A percentile compares a stretch with the other conserved stretches of the same genome.
Conservation (phyloP, 2,329 filamentous ascomycete species). For the Epichloe gansuensis region DNA sequence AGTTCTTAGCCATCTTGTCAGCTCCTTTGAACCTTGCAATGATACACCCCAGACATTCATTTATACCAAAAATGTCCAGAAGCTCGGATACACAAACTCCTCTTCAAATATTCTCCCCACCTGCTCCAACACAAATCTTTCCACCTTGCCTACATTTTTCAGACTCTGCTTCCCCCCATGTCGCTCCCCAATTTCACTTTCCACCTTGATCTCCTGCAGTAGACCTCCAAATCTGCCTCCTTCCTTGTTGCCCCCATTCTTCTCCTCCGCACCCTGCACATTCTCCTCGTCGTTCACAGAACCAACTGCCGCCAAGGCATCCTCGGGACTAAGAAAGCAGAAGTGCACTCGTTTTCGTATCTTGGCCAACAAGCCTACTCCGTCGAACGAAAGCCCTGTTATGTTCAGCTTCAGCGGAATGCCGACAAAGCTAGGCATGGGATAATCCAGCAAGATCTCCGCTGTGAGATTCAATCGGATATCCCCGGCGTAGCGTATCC, state of each 20-base stretch:
- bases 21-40: too few relatives aligned
- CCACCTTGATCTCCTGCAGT: conserved; percentile 84
- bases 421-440: conserved; percentile 95
- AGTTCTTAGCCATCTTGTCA: not conserved
- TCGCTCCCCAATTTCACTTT: conserved; percentile 92
- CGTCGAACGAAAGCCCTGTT: conserved; percentile 88
- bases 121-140: conserved; percentile 92
- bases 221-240: conserved; percentile 50
- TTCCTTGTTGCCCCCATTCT: conserved; percentile 15
- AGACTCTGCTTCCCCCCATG: conserved; percentile 87
- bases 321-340: conserved; percentile 86
- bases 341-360: conserved; percentile 84
- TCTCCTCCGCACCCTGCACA: conserved; percentile 10
- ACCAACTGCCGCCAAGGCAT: conserved; percentile 62
- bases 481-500: conserved; percentile 80
- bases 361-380: conserved; percentile 81
- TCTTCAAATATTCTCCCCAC: conserved; percentile 96
- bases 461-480: conserved; percentile 81
- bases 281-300: conserved; percentile 25
- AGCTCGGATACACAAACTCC: conserved; percentile 96
- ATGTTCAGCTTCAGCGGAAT: conserved; percentile 92
- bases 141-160: conserved; percentile 97
- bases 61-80: conserved; percentile 90
- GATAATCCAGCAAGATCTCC: conserved; percentile 92
- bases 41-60: not conserved